A percentile compares a stretch with the other conserved stretches of the same genome.
Conservation (phyloP, 1,284 basidiomycete species). For the Lignosus rhinocerotis region DNA sequence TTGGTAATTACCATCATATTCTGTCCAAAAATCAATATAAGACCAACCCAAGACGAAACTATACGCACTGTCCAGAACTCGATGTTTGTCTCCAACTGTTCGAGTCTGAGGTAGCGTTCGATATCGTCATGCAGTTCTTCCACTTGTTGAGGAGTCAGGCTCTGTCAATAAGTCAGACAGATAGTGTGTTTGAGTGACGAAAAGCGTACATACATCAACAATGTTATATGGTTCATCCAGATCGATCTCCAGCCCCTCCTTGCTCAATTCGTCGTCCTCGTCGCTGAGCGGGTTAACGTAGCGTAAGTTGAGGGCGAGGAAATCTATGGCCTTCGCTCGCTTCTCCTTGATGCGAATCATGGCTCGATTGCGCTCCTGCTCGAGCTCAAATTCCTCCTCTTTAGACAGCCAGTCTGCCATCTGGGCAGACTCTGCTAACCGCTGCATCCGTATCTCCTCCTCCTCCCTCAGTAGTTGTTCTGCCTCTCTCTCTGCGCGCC, state of each 20-base stretch:
- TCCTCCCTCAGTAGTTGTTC: conserved; percentile 89
- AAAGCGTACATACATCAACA: conserved; percentile 70
- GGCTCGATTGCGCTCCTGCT: conserved; percentile 90
- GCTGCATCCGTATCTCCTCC: conserved; percentile 86
- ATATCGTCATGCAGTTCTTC: conserved; percentile 96
- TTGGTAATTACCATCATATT: conserved; percentile 98
- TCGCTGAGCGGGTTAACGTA: conserved; percentile 75
- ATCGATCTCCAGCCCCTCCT: conserved; percentile 93
- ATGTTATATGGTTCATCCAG: conserved; percentile 98
- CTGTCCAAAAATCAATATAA: conserved; percentile 38
- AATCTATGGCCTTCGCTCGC: conserved; percentile 94
- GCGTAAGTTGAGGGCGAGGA: conserved; percentile 89
- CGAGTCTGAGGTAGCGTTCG: conserved; percentile 86
- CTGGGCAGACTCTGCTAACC: conserved; percentile 90
- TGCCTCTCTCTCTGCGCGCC: conserved; percentile 89
- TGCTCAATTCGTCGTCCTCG: conserved; percentile 66
- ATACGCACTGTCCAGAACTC: conserved; percentile 94
- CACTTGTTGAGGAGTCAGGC: conserved; percentile 83
- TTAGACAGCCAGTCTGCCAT: conserved; percentile 99
- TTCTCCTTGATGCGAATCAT: conserved; percentile 95
- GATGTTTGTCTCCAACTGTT: conserved; percentile 82
- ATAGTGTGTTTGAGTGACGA: neutral
- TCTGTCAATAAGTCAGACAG: conserved; percentile 50
- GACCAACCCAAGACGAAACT: neutral
- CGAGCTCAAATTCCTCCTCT: conserved; percentile 96